phyloP scores from a whole-genome alignment of 371 early-diverging fungal species.

The Capillidium rhysosporum region DNA sequence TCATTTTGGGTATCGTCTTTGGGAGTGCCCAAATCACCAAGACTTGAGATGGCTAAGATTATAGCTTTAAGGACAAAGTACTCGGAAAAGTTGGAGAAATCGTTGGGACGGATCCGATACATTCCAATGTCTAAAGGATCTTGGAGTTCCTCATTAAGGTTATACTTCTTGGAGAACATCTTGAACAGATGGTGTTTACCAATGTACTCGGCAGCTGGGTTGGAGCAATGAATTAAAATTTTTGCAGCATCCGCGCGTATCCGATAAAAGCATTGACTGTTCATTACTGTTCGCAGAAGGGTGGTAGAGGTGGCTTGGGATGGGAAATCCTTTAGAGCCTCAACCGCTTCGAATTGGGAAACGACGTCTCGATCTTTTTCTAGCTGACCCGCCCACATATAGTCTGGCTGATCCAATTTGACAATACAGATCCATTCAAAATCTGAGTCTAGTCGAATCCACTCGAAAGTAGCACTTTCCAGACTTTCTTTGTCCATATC shows the following conservation, averaged over 20 bases:
- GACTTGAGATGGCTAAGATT: slow-evolving; percentile 44
- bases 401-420: slow-evolving; percentile 81
- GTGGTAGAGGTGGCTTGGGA: slow-evolving; percentile 50
- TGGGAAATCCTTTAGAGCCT: slow-evolving; percentile 36
- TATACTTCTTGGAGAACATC: slow-evolving; percentile 55
- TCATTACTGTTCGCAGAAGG: slow-evolving; percentile 53
- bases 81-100: slow-evolving; percentile 62
- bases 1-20: too few relatives aligned
- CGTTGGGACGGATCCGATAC: slow-evolving; percentile 64
- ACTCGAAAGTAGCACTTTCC: slow-evolving; percentile 69
- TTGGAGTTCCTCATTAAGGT: slow-evolving; percentile 16
- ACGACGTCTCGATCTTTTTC: slow-evolving; percentile 86
- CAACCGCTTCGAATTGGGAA: slow-evolving; percentile 80
- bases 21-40: slow-evolving; percentile 22
- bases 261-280: slow-evolving; percentile 73
- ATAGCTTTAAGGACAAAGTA: slow-evolving; percentile 83
- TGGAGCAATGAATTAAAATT: slow-evolving; percentile 57
- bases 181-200: slow-evolving; percentile 54
- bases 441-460: slow-evolving; percentile 94
- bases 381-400: slow-evolving; percentile 93
- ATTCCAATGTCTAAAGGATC: background rate
- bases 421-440: slow-evolving; percentile 81
- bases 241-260: slow-evolving; percentile 80
- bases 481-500: slow-evolving; percentile 58
- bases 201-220: slow-evolving; percentile 30